Base-by-base conservation (phyloP, 495 filamentous ascomycete genomes). In the Cryomyces minteri region DNA sequence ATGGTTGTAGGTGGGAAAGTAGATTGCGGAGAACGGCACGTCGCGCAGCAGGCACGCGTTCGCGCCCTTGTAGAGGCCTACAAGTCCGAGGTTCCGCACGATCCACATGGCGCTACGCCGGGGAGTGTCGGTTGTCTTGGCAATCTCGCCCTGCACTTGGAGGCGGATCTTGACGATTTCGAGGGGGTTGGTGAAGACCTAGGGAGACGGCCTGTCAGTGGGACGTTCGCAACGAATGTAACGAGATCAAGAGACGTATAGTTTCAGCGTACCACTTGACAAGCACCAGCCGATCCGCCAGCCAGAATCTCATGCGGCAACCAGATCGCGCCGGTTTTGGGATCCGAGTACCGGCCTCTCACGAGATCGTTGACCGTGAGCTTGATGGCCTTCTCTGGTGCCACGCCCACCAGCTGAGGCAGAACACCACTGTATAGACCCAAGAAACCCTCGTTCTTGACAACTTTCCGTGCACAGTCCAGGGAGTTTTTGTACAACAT, bases 131-230 rank as follows among this genome's bases (percentile, higher is more conserved):
- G 88, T 79, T 30, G 67, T 83, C 67, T 93, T 95, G 43, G 85
- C 77, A 31, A 95, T 77, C 62, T 98, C 90, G 49, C 90, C 90
- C 68, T 98, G 90, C 6, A 96, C 85, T 63, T 98, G 90, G 39
- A 98, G 75, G 53, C 90, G 82, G 53, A 98, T 98, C 70, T 98
- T 98, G 61, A 98, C 90, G 56, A 98, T 98, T 62, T 98, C 90
- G 8, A 98, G 74, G 34, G 90, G 90, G 61, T 95, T 98, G 54
- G 88, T 93, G 65, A 94, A 94, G 48, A 94, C 74, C 84, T 92
- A 55, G 3, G 6, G 47, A 38, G 33, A 25, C 41, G 36, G 28
- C 30, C 7, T 14, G 47, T 6, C 7, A 33, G 31, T 28, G 44
- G 44, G 43, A 45, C 10, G 33, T n/a, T 29, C 4, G 33, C 38